A percentile compares a stretch with the other conserved stretches of the same genome.
Evolutionary conservation across 441 rosid genomes (phyloP).

Genomic region (Gossypium schwendimanii): DNA sequence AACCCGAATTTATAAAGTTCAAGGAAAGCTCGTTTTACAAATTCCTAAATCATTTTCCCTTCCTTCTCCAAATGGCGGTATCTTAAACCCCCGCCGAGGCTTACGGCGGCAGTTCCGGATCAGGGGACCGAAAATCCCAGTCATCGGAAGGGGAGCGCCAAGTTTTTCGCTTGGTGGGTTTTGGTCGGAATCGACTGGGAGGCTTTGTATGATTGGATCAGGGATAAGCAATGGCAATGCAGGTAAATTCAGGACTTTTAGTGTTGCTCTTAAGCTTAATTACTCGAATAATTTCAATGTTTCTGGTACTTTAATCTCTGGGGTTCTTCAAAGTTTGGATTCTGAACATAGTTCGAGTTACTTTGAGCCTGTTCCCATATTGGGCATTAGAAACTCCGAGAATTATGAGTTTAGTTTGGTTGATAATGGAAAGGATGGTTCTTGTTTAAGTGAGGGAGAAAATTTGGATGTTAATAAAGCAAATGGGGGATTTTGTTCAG

Average conservation of each 20-base stretch:
- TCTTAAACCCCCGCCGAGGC: constrained; percentile 24
- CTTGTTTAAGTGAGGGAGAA: constrained; percentile 22
- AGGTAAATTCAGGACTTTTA: constrained; percentile 26
- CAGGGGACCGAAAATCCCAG: constrained; percentile 52
- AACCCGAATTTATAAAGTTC: constrained; percentile 29
- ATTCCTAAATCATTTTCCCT: constrained; percentile 22
- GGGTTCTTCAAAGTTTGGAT: constrained; percentile 47
- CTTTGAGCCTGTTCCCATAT: constrained; percentile 51
- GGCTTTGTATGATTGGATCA: constrained; percentile 87
- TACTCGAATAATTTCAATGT: constrained; percentile 44
- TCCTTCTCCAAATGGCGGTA: constrained; percentile 12
- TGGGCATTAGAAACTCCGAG: constrained; percentile 45
- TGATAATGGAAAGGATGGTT: constrained; percentile 24
- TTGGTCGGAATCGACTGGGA: constrained; percentile 61
- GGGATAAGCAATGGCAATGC: constrained; percentile 18
- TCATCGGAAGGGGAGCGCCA: constrained; percentile 17
- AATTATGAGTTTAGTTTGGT: constrained; percentile 53
- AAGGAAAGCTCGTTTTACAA: constrained; percentile 38
- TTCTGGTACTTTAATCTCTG: constrained; percentile 51
- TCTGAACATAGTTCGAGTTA: constrained; percentile 23
- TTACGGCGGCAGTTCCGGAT: constrained; percentile 29
- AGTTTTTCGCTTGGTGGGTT: constrained; percentile 53
- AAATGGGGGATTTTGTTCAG: constrained; percentile 36
- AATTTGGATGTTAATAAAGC: constrained; percentile 29
- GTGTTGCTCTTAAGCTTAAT: constrained; percentile 56